Conservation (phyloP, 352 stramenopile genomes). For the Pythium sukuiense region DNA sequence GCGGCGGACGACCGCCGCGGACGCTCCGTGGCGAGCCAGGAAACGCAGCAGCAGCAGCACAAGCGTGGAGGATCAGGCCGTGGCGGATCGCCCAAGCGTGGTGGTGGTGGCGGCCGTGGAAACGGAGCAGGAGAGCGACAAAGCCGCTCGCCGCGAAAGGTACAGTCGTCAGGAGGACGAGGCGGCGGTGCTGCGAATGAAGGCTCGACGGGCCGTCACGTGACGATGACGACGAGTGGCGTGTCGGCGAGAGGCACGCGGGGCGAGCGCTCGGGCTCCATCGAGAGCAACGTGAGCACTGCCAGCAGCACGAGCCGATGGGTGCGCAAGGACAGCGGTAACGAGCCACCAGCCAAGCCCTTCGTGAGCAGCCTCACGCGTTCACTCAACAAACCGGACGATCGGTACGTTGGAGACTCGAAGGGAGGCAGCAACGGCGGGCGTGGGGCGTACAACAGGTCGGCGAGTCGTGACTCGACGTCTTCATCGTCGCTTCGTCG, state of each 20-base stretch:
- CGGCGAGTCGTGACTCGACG: conserved; percentile 2
- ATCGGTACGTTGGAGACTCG: conserved; percentile 9
- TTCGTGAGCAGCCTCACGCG: conserved; percentile 25
- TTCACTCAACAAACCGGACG: conserved; percentile 20
- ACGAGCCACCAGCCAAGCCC: conserved; percentile 16
- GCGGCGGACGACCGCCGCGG: neutral
- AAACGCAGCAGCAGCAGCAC: neutral
- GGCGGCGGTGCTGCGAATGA: neutral
- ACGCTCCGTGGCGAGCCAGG: neutral
- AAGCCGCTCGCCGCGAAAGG: conserved; percentile 16
- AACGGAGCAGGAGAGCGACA: conserved; percentile 1
- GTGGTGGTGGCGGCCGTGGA: conserved; percentile 7
- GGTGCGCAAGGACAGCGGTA: conserved; percentile 18
- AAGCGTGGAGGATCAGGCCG: neutral
- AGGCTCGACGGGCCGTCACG: neutral
- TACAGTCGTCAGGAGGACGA: neutral
- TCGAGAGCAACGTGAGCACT: conserved; percentile 28
- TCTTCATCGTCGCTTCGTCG: conserved; percentile 18
- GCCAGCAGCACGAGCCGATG: conserved; percentile 15
- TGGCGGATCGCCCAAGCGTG: conserved; percentile 2
- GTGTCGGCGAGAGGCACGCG: neutral
- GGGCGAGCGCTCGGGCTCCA: conserved; percentile 18
- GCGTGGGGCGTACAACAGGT: conserved; percentile 7
- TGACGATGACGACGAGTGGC: conserved; percentile 18
- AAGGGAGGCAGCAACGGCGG: neutral